Base-by-base conservation (phyloP, 192 early-diverging fungal species). In the Umbelopsis vinacea region DNA sequence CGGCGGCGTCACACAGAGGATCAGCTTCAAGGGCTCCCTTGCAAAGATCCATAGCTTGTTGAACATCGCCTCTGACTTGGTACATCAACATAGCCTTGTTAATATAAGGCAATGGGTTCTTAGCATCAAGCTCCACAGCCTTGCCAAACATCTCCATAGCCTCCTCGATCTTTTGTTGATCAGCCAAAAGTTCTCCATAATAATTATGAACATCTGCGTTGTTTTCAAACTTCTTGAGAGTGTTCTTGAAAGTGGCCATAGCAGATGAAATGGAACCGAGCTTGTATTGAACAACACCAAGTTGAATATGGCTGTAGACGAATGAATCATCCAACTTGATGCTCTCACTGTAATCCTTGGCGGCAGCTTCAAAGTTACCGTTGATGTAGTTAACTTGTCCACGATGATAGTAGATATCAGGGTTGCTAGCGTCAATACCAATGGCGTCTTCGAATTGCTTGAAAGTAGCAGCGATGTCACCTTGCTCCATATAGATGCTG, bases 191-290 rank as follows among this genome's bases (percentile, higher is more conserved):
- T 83, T 99, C 97, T 76, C 95, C 97, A 52, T 97, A 96, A 81
- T 98, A 99, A 86, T 98, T 99, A 88, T 91, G 94, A 23, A 97
- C 90, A 76, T 99, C 97, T 46, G 92, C 89, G 48, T 87, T 89
- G 14, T 88, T 78, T 35, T 88, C 79, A 85, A 98, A 98, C 69
- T 89, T 87, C 71, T 85, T 82, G 71, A 91, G 83, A 2, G 93
- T 92, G 75, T 90, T 90, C 74, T 89, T 87, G 79, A 98, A 98
- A 22, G 89, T 94, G 19, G 73, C 74, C 85, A 92, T 87, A 19
- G 95, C 92, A 6, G 83, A 84, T 29, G 83, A 71, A n/a, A 94
- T 82, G 55, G 92, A 88, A 24, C 93, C 95, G 8, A 91, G 73
- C 83, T 96, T 96, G 85, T 97, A 97, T 77, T 93, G 90, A n/a